Conservation (phyloP, 1,284 basidiomycete genomes). For the Cryptococcus wingfieldii region DNA sequence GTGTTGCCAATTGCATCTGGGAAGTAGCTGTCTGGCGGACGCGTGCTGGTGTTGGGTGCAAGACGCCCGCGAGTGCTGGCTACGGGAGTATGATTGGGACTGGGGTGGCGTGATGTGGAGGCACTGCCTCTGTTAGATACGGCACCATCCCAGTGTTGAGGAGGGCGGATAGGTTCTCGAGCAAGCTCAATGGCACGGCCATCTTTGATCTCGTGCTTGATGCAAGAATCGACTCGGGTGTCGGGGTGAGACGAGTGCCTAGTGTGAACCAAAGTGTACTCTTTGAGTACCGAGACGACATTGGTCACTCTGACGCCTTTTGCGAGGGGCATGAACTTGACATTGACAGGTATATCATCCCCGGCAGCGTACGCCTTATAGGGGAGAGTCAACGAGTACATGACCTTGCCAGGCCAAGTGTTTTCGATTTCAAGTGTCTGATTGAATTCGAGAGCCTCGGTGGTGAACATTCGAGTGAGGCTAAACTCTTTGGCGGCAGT, state of each 20-base stretch:
- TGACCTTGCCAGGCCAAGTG: slow-evolving; percentile 91
- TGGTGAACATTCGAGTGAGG: slow-evolving; percentile 67
- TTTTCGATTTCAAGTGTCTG: slow-evolving; percentile 89
- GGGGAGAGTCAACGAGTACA: slow-evolving; percentile 67
- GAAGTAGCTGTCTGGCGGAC: slow-evolving; percentile 11
- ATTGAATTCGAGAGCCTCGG: slow-evolving; percentile 86
- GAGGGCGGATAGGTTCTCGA: slow-evolving; percentile 26
- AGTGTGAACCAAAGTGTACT: slow-evolving; percentile 63
- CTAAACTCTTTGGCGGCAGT: slow-evolving; percentile 60
- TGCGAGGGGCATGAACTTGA: slow-evolving; percentile 79
- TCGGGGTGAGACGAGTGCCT: slow-evolving; percentile 60
- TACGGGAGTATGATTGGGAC: slow-evolving; percentile 10
- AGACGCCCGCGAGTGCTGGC: slow-evolving; percentile 4
- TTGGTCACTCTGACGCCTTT: slow-evolving; percentile 74
- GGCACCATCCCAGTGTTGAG: slow-evolving; percentile 19
- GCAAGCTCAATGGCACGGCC: slow-evolving; percentile 53
- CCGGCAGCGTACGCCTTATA: slow-evolving; percentile 77
- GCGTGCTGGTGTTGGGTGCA: slow-evolving; percentile 5
- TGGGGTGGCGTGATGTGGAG: slow-evolving; percentile 2
- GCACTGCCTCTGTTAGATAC: slow-evolving; percentile 2
- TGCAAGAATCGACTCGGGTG: slow-evolving; percentile 60
- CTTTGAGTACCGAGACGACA: slow-evolving; percentile 67
- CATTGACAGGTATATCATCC: slow-evolving; percentile 70
- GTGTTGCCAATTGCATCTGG: background rate
- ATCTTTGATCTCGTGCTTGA: slow-evolving; percentile 66